Evolutionary conservation across 176 grass and related monocot species (phyloP), one percentile per base, ranked within the genome.

Genomic region (Microstegium vimineum): DNA sequence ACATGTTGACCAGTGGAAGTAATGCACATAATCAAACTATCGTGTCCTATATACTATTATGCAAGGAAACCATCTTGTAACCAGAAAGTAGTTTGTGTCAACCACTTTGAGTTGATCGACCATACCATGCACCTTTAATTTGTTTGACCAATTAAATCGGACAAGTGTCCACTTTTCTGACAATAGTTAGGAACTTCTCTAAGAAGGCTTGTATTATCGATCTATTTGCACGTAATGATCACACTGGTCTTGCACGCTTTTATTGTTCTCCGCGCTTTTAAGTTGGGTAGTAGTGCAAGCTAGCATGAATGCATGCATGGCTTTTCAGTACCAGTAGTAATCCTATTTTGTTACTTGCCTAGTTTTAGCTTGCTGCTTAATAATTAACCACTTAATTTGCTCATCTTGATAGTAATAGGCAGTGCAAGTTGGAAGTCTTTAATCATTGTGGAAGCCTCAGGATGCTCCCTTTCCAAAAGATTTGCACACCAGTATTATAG

Each of bases 401-500:
- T 71, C 38, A 45, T 49, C 5, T 13, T 22, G 13, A 18, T 75
- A 37, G 43, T 11, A 28, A 13, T 37, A 20, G 32, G 5, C 82
- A 84, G 22, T 10, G 54, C 54, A 57, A 40, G 33, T 66, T 75
- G 81, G 31, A 84, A 41, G 45, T 54, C 15, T 34, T 78, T 43
- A 26, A 77, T 77, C 13, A 73, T 45, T 66, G 14, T 42, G 46
- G 70, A 86, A 43, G 47, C 12, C 20, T 66, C 62, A 65, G 30
- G 26, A 34, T 37, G 28, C 45, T 3, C 11, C 45, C 77, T 66
- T 73, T 40, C 30, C 54, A 51, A 71, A 57, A 75, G 77, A 80
- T 80, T 66, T 81, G 68, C 54, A 52, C 12, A 68, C 7, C 43
- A 80, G 60, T 74, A 67, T 61, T 38, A 69, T 74, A 71, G 41